Conservation (phyloP, 176 grass and related monocot species). For the Urochloa ruziziensis region DNA sequence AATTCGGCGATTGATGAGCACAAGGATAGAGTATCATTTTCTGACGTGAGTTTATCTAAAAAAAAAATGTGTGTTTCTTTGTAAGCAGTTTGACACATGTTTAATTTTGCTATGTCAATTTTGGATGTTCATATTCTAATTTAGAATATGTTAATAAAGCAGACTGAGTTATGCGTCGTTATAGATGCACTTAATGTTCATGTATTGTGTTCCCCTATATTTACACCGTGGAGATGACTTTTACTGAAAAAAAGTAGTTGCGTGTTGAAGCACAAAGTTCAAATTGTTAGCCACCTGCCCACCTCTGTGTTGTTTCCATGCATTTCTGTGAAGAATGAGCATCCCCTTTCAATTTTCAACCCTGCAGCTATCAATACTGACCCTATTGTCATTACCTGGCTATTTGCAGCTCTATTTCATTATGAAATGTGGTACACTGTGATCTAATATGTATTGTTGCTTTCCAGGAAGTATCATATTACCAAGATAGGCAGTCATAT, state of each 20-base stretch:
- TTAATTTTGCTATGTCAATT: background rate
- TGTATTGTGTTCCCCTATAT: background rate
- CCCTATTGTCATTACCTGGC: background rate
- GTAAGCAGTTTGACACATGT: background rate
- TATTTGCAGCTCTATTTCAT: background rate
- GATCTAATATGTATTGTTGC: background rate
- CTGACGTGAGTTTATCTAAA: slow-evolving; percentile 63
- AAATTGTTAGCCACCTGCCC: background rate
- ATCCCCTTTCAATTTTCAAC: background rate
- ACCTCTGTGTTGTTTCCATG: background rate
- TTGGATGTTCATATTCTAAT: background rate
- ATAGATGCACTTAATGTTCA: background rate
- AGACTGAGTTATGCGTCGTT: background rate
- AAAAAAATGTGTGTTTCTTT: background rate
- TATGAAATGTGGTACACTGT: slow-evolving; percentile 4
- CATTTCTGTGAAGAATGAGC: slow-evolving; percentile 1
- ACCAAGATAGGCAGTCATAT: slow-evolving; percentile 45
- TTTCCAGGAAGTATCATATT: slow-evolving; percentile 63
- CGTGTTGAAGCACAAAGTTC: background rate
- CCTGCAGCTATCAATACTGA: background rate
- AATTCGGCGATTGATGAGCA: slow-evolving; percentile 44
- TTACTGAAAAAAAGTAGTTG: background rate
- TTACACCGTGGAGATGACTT: background rate
- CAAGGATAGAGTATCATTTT: slow-evolving; percentile 63
- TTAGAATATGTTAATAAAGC: background rate